Evolutionary conservation across 768 basidiomycete genomes (phyloP).

Genomic region (Hebeloma cylindrosporum): DNA sequence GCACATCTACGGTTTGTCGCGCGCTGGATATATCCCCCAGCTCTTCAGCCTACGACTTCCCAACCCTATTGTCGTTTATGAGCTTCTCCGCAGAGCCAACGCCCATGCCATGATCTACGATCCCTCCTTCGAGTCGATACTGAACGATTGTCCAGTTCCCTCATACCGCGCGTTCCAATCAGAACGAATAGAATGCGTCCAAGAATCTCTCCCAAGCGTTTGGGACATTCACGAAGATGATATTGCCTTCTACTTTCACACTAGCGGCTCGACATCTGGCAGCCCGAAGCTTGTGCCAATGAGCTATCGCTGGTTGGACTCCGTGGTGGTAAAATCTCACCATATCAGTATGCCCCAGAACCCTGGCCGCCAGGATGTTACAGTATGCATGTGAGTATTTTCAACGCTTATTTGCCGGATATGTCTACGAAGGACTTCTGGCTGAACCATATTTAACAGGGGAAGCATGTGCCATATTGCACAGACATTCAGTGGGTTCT

Average conservation of each 20-base stretch:
- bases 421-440: constrained; percentile 26
- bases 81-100: constrained; percentile 61
- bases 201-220: constrained; percentile 44
- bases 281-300: constrained; percentile 78
- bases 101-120: constrained; percentile 69
- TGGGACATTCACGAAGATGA: constrained; percentile 39
- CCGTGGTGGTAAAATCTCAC: constrained; percentile 60
- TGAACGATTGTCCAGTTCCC: constrained; percentile 49
- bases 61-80: constrained; percentile 67
- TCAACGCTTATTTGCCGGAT: constrained; percentile 13
- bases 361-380: constrained; percentile 61
- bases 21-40: constrained; percentile 78
- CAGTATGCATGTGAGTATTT: constrained; percentile 66
- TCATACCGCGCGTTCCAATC: constrained; percentile 44
- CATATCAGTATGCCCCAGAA: constrained; percentile 49
- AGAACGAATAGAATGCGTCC: constrained; percentile 35
- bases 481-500: constrained; percentile 67
- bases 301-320: constrained; percentile 63
- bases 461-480: constrained; percentile 85
- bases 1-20: constrained; percentile 71
- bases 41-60: constrained; percentile 78
- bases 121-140: constrained; percentile 46
- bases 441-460: constrained; percentile 45
- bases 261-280: constrained; percentile 82
- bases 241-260: constrained; percentile 71